Percentiles rank a stretch among this genome's conserved stretches.
Evolutionary conservation across 2,329 filamentous ascomycete species (phyloP).

Genomic region (Calonectria hongkongensis): DNA sequence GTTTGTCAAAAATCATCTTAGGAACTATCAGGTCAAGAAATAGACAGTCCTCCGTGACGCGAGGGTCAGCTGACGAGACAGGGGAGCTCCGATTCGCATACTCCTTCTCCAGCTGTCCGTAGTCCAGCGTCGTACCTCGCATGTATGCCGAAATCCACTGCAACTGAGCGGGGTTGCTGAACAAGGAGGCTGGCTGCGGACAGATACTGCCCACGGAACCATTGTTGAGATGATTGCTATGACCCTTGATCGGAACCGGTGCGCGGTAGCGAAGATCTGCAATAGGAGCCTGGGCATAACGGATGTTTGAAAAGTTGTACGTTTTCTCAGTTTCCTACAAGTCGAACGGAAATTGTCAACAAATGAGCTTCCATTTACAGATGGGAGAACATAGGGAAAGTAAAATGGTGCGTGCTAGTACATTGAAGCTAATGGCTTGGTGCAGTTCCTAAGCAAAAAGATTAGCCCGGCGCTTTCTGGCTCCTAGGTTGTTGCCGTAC

Average conservation of each 20-base stretch:
- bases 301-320: slow-evolving; percentile 54
- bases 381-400: no score
- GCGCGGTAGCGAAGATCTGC: slow-evolving; percentile 48
- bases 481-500: background rate
- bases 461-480: background rate
- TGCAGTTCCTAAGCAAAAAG: slow-evolving; percentile 30
- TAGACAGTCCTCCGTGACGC: slow-evolving; percentile 61
- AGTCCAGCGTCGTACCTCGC: slow-evolving; percentile 17
- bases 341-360: no score
- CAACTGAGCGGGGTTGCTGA: slow-evolving; percentile 33
- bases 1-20: slow-evolving; percentile 55
- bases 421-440: slow-evolving; percentile 36
- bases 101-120: slow-evolving; percentile 11
- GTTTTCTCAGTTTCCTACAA: slow-evolving; percentile 10
- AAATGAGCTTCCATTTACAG: no score
- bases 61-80: slow-evolving; percentile 30
- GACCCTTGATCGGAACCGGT: slow-evolving; percentile 35
- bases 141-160: slow-evolving; percentile 27
- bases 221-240: slow-evolving; percentile 37
- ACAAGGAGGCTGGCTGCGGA: slow-evolving; percentile 38
- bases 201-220: slow-evolving; percentile 43
- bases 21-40: slow-evolving; percentile 64
- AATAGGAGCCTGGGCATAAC: slow-evolving; percentile 47
- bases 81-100: background rate
- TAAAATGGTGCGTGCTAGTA: background rate